Evolutionary conservation across 2,329 filamentous ascomycete genomes (phyloP).

Genomic region (Fusarium coicis): DNA sequence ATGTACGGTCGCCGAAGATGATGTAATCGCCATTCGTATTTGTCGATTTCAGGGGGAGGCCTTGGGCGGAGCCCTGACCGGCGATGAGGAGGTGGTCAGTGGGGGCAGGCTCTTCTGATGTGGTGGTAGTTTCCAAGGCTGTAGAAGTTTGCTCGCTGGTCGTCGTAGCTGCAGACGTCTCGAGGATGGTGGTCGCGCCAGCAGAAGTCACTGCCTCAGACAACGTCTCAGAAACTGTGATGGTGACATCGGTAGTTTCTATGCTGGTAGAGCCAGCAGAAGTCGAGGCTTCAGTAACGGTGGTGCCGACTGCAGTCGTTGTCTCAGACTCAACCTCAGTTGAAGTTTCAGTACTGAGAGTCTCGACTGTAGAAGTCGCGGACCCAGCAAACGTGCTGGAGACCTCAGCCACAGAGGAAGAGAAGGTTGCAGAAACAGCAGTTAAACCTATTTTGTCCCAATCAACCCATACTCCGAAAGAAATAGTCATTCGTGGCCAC

Average conservation of each 20-base stretch:
- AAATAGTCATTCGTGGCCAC: too few species aligned
- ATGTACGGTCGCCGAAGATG: neutral
- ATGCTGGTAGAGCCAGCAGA: neutral
- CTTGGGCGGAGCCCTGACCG: neutral
- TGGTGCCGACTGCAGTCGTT: too few species aligned
- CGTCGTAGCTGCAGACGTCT: neutral
- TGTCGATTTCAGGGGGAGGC: neutral
- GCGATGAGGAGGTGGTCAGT: neutral
- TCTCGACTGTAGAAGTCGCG: neutral
- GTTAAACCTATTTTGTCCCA: neutral
- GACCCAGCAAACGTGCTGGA: neutral
- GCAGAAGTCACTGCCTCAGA: neutral
- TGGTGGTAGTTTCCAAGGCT: neutral
- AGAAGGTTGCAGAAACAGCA: neutral
- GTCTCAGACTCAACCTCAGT: neutral
- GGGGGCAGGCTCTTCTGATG: neutral
- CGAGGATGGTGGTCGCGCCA: neutral
- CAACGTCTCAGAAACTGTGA: neutral
- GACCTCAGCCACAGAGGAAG: fast-evolving
- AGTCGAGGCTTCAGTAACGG: neutral
- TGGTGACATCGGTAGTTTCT: neutral
- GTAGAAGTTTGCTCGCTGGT: too few species aligned
- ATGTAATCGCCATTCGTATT: fast-evolving
- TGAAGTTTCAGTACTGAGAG: neutral
- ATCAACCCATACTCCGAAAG: fast-evolving